phyloP scores from a whole-genome alignment of 306 rosid species.

The Betula pendula region DNA sequence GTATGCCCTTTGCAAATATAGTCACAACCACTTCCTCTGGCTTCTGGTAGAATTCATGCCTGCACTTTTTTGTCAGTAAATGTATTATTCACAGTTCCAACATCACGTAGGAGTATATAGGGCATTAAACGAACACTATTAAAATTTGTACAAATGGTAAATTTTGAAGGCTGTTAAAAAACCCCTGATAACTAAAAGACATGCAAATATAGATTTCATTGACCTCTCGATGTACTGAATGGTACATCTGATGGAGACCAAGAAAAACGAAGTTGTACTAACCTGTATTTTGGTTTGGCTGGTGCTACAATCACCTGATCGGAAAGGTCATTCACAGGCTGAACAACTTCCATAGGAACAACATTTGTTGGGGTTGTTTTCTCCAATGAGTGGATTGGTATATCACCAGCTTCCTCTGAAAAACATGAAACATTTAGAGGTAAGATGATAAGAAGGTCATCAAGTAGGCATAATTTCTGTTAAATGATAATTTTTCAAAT shows the following conservation, averaged over 20 bases:
- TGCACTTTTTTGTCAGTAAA: slow-evolving; percentile 35
- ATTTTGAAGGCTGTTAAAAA: background rate
- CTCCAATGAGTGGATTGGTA: slow-evolving; percentile 29
- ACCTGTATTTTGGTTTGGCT: slow-evolving; percentile 79
- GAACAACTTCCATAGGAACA: slow-evolving; percentile 28
- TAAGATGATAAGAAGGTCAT: background rate
- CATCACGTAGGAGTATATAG: background rate
- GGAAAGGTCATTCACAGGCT: slow-evolving; percentile 32
- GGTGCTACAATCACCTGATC: slow-evolving; percentile 32
- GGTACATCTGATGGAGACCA: slow-evolving; percentile 5
- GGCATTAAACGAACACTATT: background rate
- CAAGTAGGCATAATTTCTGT: slow-evolving; percentile 4
- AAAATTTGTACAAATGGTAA: background rate
- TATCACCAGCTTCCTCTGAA: slow-evolving; percentile 61
- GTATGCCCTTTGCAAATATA: slow-evolving; percentile 76
- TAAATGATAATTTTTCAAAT: slow-evolving; percentile 4
- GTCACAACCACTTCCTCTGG: slow-evolving; percentile 74
- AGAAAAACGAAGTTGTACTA: slow-evolving; percentile 15
- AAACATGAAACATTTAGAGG: slow-evolving; percentile 31
- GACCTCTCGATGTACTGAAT: background rate
- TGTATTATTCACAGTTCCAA: background rate
- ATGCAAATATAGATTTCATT: background rate
- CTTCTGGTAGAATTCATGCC: slow-evolving; percentile 85
- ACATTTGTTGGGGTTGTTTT: slow-evolving; percentile 29
- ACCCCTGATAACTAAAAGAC: slow-evolving; percentile 10